Evolutionary conservation across 2,329 filamentous ascomycete species (phyloP).

Genomic region (Talaromyces sp.): DNA sequence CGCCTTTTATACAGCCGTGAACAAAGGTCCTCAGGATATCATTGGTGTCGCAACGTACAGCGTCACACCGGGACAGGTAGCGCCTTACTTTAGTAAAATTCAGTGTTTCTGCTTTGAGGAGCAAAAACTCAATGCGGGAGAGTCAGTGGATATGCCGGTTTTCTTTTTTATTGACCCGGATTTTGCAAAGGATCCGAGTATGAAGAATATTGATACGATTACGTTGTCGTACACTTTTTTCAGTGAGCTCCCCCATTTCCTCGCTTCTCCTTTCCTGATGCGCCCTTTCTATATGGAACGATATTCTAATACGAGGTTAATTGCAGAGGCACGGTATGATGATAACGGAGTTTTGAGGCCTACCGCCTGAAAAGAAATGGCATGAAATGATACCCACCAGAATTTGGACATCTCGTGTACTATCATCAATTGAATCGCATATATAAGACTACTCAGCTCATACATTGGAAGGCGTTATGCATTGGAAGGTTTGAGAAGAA

Average conservation of each 20-base stretch:
- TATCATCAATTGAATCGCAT: background rate
- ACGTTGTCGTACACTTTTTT: conserved; percentile 98
- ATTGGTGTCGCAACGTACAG: conserved; percentile 98
- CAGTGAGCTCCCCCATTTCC: conserved; percentile 57
- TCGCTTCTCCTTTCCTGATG: too few species aligned
- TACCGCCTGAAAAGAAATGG: conserved; percentile 37
- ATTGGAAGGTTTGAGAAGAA: background rate
- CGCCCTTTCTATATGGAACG: background rate
- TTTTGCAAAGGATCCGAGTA: conserved; percentile 84
- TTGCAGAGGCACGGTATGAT: conserved; percentile 74
- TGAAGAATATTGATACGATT: conserved; percentile 91
- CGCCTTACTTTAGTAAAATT: conserved; percentile 98
- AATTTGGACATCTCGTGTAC: background rate
- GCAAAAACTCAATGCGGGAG: conserved; percentile 87
- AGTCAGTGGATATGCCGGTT: conserved; percentile 98
- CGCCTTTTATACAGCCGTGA: conserved; percentile 96
- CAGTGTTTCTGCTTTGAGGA: conserved; percentile 99
- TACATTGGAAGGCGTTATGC: conserved; percentile 12
- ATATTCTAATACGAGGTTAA: background rate
- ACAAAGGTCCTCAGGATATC: conserved; percentile 84
- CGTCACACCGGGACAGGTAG: conserved; percentile 91
- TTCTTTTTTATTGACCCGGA: conserved; percentile 99
- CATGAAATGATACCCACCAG: conserved; percentile 11
- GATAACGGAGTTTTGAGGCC: conserved; percentile 69
- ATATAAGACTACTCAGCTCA: conserved; percentile 13